These are phyloP conservation scores for Pleurotus tuoliensis DNA, from an alignment of 768 basidiomycete species.

Conservation along the genomic window DNA sequence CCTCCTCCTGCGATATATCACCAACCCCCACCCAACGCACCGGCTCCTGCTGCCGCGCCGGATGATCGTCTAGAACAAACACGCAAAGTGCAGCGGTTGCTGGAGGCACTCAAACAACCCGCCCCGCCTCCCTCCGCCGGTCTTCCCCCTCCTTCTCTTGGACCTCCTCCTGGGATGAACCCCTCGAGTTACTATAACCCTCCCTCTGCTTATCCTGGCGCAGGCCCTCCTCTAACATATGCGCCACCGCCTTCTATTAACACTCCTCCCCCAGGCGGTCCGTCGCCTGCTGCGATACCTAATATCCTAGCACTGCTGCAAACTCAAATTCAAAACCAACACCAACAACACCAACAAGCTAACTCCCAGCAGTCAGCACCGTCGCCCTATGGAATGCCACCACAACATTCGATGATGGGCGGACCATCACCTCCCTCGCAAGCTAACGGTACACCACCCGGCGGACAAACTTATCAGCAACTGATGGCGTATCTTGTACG, in stretches of 20 bases:
- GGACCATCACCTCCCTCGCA: slow-evolving; percentile 35
- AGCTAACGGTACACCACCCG: slow-evolving; percentile 35
- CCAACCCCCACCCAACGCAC: slow-evolving; percentile 20
- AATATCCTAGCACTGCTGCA: slow-evolving; percentile 65
- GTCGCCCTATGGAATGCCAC: slow-evolving; percentile 24
- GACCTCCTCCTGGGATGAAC: slow-evolving; percentile 26
- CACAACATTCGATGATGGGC: slow-evolving; percentile 41
- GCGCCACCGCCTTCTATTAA: slow-evolving; percentile 25
- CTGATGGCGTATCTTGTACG: slow-evolving; percentile 69
- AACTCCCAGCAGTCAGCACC: slow-evolving; percentile 21
- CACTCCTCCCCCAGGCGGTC: slow-evolving; percentile 27
- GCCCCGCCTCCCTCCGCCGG: slow-evolving; percentile 32
- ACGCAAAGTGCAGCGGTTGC: slow-evolving; percentile 76
- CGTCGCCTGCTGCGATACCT: slow-evolving; percentile 28
- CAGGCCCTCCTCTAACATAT: slow-evolving; percentile 25
- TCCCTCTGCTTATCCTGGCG: slow-evolving; percentile 27
- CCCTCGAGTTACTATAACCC: slow-evolving; percentile 15
- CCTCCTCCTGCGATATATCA: slow-evolving; percentile 15
- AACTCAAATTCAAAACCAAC: slow-evolving; percentile 55
- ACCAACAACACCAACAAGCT: slow-evolving; percentile 40
- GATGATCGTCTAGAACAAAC: slow-evolving; percentile 90
- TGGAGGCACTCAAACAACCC: slow-evolving; percentile 79
- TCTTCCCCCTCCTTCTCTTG: slow-evolving; percentile 27
- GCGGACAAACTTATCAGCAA: slow-evolving; percentile 48
- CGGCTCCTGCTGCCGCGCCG: slow-evolving; percentile 24